A percentile compares a stretch with the other conserved stretches of the same genome.
Conservation (phyloP, 2,329 filamentous ascomycete species). For the Coniochaeta sp. region DNA sequence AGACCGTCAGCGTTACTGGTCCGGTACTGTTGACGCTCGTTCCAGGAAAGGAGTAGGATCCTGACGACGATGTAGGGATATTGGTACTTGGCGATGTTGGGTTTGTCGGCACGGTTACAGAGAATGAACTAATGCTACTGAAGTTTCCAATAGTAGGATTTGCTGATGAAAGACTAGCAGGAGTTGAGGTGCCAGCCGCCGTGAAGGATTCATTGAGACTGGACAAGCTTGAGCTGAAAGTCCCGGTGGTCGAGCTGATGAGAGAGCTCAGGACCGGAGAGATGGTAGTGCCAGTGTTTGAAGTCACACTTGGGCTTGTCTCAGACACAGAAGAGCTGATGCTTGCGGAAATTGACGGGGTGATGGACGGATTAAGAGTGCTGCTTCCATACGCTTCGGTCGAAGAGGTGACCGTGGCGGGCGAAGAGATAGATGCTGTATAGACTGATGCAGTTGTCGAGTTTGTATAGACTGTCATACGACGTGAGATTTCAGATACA, state of each 20-base stretch:
- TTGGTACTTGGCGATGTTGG: background rate
- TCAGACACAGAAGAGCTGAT: background rate
- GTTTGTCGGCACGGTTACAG: background rate
- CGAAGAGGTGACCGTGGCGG: slow-evolving; percentile 3
- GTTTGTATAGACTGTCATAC: background rate
- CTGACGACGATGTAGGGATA: background rate
- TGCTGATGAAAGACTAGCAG: background rate
- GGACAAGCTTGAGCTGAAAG: background rate
- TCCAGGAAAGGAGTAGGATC: background rate
- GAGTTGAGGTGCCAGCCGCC: background rate
- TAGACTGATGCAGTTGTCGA: background rate
- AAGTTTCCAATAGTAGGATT: background rate
- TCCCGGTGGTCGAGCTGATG: background rate
- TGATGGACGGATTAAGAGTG: slow-evolving; percentile 1
- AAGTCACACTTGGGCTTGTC: slow-evolving; percentile 1
- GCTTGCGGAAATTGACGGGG: background rate
- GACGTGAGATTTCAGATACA: background rate
- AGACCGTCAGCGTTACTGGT: background rate
- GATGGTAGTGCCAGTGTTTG: background rate
- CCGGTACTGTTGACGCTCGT: background rate
- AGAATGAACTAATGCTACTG: background rate
- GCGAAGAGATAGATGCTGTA: background rate
- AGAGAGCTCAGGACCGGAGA: background rate
- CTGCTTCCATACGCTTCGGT: slow-evolving; percentile 6
- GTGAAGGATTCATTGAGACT: background rate